phyloP scores from a whole-genome alignment of 192 early-diverging fungal genomes.

The Lobulomyces angularis region DNA sequence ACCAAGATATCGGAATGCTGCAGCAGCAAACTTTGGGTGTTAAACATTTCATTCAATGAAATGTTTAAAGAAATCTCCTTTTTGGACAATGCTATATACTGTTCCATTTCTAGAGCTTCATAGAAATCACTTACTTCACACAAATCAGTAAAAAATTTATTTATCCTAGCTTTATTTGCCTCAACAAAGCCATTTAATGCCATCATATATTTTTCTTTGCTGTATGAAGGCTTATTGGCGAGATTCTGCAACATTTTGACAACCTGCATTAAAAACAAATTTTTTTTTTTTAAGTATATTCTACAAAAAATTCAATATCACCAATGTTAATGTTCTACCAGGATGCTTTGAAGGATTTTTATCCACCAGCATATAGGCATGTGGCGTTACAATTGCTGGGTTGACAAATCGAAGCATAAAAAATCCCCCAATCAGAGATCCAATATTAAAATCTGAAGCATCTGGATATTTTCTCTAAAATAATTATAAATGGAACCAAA shows the following conservation, averaged over 20 bases:
- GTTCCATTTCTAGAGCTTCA: constrained; percentile 94
- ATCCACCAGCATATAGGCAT: constrained; percentile 88
- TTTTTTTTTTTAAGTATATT: background rate
- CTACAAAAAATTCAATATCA: constrained; percentile 7
- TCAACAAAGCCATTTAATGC: constrained; percentile 83
- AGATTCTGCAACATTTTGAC: constrained; percentile 93
- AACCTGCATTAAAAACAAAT: constrained; percentile 26
- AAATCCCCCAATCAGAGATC: constrained; percentile 93
- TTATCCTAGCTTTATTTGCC: constrained; percentile 69
- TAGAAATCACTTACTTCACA: constrained; percentile 89
- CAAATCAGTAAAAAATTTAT: constrained; percentile 77
- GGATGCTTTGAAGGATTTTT: constrained; percentile 64
- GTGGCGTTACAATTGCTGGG: constrained; percentile 92
- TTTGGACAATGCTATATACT: constrained; percentile 89
- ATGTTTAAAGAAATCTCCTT: constrained; percentile 81
- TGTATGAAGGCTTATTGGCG: constrained; percentile 82
- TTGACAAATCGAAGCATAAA: constrained; percentile 95
- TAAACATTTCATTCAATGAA: constrained; percentile 88
- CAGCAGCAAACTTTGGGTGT: constrained; percentile 71
- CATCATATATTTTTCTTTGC: constrained; percentile 87
- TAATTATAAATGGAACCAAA: background rate
- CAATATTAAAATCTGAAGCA: constrained; percentile 73
- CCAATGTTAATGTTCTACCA: constrained; percentile 77
- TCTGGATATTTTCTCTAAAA: constrained; percentile 73
- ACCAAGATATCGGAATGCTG: constrained; percentile 69